These are phyloP conservation scores for Beauveria sp. DNA, from an alignment of 2,329 filamentous ascomycete genomes.

Conservation along the genomic window DNA sequence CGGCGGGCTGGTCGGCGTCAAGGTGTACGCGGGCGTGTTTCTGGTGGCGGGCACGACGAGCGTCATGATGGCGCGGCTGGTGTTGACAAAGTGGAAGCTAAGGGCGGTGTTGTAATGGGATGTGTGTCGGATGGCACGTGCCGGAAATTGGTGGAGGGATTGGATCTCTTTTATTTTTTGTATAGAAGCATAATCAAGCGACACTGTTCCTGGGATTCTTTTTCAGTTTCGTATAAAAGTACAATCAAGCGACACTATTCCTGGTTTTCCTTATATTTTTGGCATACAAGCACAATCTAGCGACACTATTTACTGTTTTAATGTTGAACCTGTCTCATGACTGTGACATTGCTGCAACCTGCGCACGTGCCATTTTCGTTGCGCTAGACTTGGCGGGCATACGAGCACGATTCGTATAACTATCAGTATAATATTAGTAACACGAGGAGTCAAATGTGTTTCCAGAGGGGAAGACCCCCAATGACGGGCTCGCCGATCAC, in stretches of 20 bases:
- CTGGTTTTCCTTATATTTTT: not conserved
- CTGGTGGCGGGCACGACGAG: slow-evolving; percentile 15
- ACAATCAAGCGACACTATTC: too few relatives aligned
- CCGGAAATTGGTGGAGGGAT: too few relatives aligned
- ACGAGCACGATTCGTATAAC: too few relatives aligned
- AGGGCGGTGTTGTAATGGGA: slow-evolving; percentile 9
- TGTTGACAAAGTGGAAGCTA: slow-evolving; percentile 14
- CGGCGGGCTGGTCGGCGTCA: slow-evolving; percentile 13
- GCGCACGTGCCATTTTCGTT: too few relatives aligned
- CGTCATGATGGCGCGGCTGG: slow-evolving; percentile 13
- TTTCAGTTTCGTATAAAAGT: not conserved
- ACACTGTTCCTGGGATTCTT: not conserved
- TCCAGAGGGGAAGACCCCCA: too few relatives aligned
- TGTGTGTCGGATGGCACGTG: too few relatives aligned
- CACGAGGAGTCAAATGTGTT: too few relatives aligned
- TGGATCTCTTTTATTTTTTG: not conserved
- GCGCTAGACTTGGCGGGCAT: too few relatives aligned
- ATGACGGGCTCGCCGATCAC: too few relatives aligned
- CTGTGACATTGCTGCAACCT: too few relatives aligned
- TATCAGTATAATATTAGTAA: too few relatives aligned
- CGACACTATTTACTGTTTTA: not conserved
- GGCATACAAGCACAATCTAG: not conserved
- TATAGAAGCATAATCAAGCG: slow-evolving; percentile 1
- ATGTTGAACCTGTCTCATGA: not conserved
- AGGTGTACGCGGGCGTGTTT: slow-evolving; percentile 15